Evolutionary conservation across 352 stramenopile species (phyloP), one percentile per base, ranked within the genome.

Genomic region (Thalassiosira sp.): DNA sequence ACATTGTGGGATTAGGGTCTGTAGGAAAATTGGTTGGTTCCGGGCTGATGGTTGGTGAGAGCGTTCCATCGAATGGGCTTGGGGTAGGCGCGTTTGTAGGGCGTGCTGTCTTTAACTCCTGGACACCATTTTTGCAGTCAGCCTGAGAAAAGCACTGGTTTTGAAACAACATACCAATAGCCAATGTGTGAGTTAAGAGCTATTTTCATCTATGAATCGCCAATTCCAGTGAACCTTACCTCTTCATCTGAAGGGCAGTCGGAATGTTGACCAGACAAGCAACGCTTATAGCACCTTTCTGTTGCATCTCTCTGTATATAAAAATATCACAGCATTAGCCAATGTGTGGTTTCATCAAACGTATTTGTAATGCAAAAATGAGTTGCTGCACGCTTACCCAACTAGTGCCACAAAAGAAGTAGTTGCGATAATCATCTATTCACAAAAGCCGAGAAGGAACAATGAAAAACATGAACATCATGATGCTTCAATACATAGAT

Each of bases 81-180:
- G 28, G 27, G 20, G 67, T 51, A 20, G 65, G 57, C 35, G 37
- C 40, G 2, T 24, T 27, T 46, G 61, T 61, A 48, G 51, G 52
- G n/a, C 33, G 3, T 11, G 33, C 2, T 53, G 65, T 66, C 27
- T 63, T 51, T 54, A 52, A 18, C 7, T 58, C 58, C 31, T 58
- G 31, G 0, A 76, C 48, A 45, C 67, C 75, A 10, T 68, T 74
- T 64, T 66, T 69, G 46, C 75, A 84, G 37, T 79, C 62, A 2
- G 75, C 68, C 51, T 84, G 67, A 16, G 75, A 68, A 68, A 79
- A 84, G 46, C 75, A 84, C 49, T 82, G 35, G 35, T 43, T 43
- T 43, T 43, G n/a, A n/a, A n/a, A n/a, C n/a, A n/a, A n/a, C n/a
- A n/a, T n/a, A n/a, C 35, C 35, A 43, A 43, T 43, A 43, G 35